Percentiles rank a stretch among this genome's conserved stretches.
Evolutionary conservation across 495 filamentous ascomycete species (phyloP).

Genomic region (Daldinia decipiens): DNA sequence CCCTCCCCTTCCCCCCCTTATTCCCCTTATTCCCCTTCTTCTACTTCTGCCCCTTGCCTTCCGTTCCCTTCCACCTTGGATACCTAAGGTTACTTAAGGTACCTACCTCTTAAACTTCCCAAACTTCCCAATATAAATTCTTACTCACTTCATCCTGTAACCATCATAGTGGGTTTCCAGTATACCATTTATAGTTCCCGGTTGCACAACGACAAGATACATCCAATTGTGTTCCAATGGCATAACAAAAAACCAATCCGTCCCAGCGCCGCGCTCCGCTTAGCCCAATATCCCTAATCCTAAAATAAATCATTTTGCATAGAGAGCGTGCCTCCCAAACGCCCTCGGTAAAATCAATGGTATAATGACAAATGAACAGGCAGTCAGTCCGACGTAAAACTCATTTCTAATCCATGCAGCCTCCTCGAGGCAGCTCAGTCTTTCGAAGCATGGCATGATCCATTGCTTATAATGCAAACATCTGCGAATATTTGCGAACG

Average conservation of each 20-base stretch:
- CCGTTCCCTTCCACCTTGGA: background rate
- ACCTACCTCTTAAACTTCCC: too few species aligned
- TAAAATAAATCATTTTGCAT: slow-evolving; percentile 16
- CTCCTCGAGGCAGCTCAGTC: background rate
- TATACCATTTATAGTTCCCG: slow-evolving; percentile 11
- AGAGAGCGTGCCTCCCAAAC: slow-evolving; percentile 26
- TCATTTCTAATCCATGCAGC: slow-evolving; percentile 10
- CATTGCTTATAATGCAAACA: slow-evolving; percentile 4
- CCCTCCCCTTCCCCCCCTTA: background rate
- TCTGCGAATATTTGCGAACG: background rate
- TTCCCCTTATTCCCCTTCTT: background rate
- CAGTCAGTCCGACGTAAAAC: slow-evolving; percentile 19
- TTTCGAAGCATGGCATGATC: slow-evolving; percentile 6
- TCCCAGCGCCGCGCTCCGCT: slow-evolving; percentile 35
- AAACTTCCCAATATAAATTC: slow-evolving; percentile 12
- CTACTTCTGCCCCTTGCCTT: background rate
- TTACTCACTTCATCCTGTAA: background rate
- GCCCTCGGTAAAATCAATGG: slow-evolving; percentile 28
- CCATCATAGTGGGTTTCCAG: slow-evolving; percentile 8
- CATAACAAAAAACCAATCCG: background rate
- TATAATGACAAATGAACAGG: slow-evolving; percentile 32
- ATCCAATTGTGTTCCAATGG: slow-evolving; percentile 7
- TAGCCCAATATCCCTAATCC: background rate
- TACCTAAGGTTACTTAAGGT: background rate
- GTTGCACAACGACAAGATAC: slow-evolving; percentile 5